phyloP scores from a whole-genome alignment of 345 rosid genomes.

The Eucalyptus sideroxylon region DNA sequence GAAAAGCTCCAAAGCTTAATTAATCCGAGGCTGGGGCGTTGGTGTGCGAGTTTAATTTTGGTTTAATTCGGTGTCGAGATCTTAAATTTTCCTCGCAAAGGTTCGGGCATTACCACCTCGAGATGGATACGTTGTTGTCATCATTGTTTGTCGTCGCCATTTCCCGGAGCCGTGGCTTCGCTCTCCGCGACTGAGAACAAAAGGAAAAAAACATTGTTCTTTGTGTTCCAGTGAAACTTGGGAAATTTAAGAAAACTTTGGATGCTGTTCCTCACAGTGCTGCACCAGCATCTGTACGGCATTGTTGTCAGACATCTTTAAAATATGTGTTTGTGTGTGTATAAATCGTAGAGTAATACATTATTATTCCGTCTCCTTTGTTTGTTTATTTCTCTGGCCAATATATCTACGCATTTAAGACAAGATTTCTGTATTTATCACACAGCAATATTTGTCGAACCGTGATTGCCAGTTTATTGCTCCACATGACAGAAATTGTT shows the following conservation, averaged over 20 bases:
- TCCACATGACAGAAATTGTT: neutral
- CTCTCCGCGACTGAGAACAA: neutral
- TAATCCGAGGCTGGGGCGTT: neutral
- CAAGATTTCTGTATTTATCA: neutral
- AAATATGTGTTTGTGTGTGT: neutral
- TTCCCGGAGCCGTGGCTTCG: neutral
- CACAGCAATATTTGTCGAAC: neutral
- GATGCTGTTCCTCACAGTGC: constrained; percentile 47
- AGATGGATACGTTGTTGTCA: neutral
- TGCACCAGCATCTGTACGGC: constrained; percentile 26
- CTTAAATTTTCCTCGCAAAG: neutral
- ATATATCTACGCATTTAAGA: neutral
- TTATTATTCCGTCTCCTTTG: neutral
- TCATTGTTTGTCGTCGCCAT: neutral
- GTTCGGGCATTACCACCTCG: neutral
- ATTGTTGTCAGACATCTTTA: constrained; percentile 7
- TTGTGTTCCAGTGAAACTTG: neutral
- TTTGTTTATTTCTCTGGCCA: neutral
- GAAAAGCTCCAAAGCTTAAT: neutral
- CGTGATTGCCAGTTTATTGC: neutral
- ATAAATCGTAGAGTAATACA: neutral
- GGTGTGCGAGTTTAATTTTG: neutral
- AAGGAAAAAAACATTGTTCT: neutral
- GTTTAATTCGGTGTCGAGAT: neutral
- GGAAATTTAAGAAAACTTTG: constrained; percentile 19